Evolutionary conservation across 495 filamentous ascomycete species (phyloP).

Genomic region (Penicillium steckii): DNA sequence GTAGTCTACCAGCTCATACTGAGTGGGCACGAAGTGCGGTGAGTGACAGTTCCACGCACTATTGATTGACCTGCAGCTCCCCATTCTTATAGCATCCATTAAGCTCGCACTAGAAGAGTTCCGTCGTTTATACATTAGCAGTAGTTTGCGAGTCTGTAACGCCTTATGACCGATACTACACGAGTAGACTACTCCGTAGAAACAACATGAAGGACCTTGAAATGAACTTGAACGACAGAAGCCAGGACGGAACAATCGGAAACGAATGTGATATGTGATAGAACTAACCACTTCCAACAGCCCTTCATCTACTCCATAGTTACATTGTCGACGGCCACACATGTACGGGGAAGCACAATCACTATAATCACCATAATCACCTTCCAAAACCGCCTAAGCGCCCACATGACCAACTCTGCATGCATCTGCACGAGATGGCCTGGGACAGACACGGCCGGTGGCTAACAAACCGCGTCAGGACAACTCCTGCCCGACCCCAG

Average conservation of each 20-base stretch:
- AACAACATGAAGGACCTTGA: too few species aligned
- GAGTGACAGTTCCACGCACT: constrained; percentile 4
- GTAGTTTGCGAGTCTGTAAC: too few species aligned
- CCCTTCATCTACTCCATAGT: too few species aligned
- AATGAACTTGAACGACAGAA: too few species aligned
- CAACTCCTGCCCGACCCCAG: constrained; percentile 14
- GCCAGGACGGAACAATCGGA: too few species aligned
- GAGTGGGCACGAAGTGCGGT: background rate
- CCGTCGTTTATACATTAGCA: too few species aligned
- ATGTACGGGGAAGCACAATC: background rate
- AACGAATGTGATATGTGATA: too few species aligned
- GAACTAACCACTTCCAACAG: too few species aligned
- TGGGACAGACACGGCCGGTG: constrained; percentile 16
- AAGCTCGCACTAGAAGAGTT: background rate
- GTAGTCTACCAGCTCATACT: background rate
- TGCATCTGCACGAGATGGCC: constrained; percentile 33
- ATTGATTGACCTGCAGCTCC: constrained; percentile 10
- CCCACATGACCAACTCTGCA: constrained; percentile 46
- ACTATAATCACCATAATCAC: background rate
- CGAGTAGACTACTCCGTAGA: background rate
- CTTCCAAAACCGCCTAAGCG: constrained; percentile 10
- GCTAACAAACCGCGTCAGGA: constrained; percentile 13
- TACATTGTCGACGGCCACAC: background rate
- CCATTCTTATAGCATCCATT: background rate
- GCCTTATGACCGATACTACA: too few species aligned